These are phyloP conservation scores for Coniochaeta hoffmannii DNA, from an alignment of 2,329 filamentous ascomycete genomes.

Conservation along the genomic window DNA sequence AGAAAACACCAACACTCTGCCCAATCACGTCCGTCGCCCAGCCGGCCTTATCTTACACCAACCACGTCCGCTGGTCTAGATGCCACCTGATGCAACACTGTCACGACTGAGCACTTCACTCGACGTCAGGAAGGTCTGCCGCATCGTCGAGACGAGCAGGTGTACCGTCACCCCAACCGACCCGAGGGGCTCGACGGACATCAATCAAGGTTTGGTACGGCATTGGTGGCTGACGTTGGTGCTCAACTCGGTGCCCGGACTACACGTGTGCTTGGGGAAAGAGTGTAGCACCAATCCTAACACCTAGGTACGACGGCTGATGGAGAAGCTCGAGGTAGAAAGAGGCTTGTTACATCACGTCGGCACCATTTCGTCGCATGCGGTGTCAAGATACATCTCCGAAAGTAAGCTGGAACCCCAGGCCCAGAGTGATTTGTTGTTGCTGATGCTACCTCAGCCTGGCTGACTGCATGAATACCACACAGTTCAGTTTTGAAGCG, in stretches of 20 bases:
- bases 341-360: neutral
- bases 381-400: neutral
- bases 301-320: neutral
- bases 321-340: neutral
- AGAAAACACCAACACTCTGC: constrained; percentile 23
- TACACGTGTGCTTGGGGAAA: neutral
- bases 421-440: neutral
- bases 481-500: neutral
- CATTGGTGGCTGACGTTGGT: constrained; percentile 1
- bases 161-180: neutral
- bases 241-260: neutral
- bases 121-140: too few relatives aligned
- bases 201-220: neutral
- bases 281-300: too few relatives aligned
- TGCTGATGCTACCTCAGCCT: neutral
- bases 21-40: constrained; percentile 5
- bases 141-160: neutral
- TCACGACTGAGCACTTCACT: too few relatives aligned
- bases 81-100: neutral
- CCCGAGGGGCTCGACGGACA: neutral
- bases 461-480: neutral
- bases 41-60: constrained; percentile 34
- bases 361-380: neutral
- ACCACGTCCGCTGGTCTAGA: constrained; percentile 17
- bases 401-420: neutral